Base-by-base conservation (phyloP, 2,329 filamentous ascomycete species). In the Fusarium sp. region DNA sequence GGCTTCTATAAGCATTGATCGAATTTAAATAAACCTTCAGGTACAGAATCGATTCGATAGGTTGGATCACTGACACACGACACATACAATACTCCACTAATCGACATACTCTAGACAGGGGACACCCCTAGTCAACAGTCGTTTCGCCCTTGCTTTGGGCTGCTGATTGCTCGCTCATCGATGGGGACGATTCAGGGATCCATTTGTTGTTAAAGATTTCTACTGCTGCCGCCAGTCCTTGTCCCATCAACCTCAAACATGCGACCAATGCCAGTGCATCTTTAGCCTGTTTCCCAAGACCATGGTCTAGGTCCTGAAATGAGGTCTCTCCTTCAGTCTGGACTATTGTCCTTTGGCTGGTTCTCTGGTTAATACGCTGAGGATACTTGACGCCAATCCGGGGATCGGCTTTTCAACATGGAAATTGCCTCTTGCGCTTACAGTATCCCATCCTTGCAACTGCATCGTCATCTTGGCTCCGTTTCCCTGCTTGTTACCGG, bases 181-280 rank as follows among this genome's bases (percentile, higher is more conserved):
- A 54, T 53, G 53, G 18, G 34, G 34, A 38, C n/a, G 34, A 38
- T 38, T 38, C 34, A n/a, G 34, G 34, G 34, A 38, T 38, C 34
- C 34, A 38, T 38, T n/a, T 38, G 34, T 38, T 43, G 60, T 59
- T 56, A 42, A 62, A 68, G 60, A 58, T 52, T 71, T 75, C 71
- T 60, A 58, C 59, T 38, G 34, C 34, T 38, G 34, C 34, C 34
- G 34, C 34, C 34, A 38, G 34, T n/a, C 34, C 34, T 38, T 38
- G 77, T 83, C 80, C 81, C 81, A 84, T 86, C 79, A 84, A 84
- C 81, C 81, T 86, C 86, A 87, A 86, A 88, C 85, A 74, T 70
- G 72, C 68, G 61, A 68, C 70, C 67, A 72, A 63, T 43, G 50
- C 50, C n/a, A 43, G 20, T 42, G 50, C 34, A 27, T 47, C 62